Base-by-base conservation (phyloP, 805 yeast genomes). In the Yamadazyma sp. region DNA sequence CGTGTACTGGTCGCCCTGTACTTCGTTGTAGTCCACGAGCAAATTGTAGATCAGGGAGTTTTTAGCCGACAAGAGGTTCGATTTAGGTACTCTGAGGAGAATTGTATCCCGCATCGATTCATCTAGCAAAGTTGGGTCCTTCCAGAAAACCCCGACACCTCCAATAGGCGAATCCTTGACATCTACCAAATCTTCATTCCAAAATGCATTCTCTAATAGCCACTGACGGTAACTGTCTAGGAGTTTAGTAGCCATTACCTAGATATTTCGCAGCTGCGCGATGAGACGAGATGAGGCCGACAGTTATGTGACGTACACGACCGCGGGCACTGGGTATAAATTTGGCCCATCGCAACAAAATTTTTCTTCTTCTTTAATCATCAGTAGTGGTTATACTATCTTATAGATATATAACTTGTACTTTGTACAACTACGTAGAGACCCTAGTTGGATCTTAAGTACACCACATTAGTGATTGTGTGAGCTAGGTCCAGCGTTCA, bases 311-410 rank as follows among this genome's bases (percentile, higher is more conserved):
- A 7, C 20, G 28, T 21, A 22, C 35, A 32, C 35, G 37, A 34
- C 37, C 13, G 4, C 3, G 7, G 4, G n/a, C 11, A 18, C 16
- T 18, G 28, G 31, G 32, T 40, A 44, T 35, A 37, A 12, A 26
- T 2, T 12, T 12, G 14, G 8, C 25, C 28, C 53, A 52, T 50
- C 62, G 61, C 59, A 55, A 22, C 40, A 55, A 42, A 48, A 42
- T 50, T 48, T 32, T 38, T 32, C 25, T 32, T 30, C 34, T 31
- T 35, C 39, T 29, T 41, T 20, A 38, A 74, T 70, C 85, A 80
- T 80, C 83, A 78, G 86, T 80, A 80, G 86, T 77, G 85, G 85
- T 78, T 80, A 78, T 79, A 77, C 85, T 80, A 79, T 75, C 77
- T 73, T 78, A 76, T 54, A 36, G 62, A 69, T 76, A 73, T 79